Evolutionary conservation across 257 asterid species (phyloP), one percentile per base, ranked within the genome.

Genomic region (Nyctanthes arbortristis): DNA sequence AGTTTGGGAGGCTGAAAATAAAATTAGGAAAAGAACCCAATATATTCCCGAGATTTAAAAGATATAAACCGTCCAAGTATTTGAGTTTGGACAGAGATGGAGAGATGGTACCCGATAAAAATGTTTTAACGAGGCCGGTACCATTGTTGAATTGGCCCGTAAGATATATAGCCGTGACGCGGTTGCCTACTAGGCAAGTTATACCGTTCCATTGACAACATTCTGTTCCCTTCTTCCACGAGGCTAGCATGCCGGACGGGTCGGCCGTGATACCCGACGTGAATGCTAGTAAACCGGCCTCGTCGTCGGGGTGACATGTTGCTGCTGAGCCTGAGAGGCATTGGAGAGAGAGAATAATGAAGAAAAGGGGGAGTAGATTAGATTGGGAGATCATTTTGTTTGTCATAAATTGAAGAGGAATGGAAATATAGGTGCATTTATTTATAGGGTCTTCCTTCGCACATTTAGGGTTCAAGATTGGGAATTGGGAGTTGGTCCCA

Each of bases 151-250:
- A 78, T 47, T 56, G 82, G 14, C 84, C 90, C 0, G 0, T 4
- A 31, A 84, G 75, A 4, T 34, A 0, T 0, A 91, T 7, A 5
- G 80, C 45, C 0, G 87, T 84, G 83, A 91, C 94, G 55, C 97
- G 90, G 64, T 32, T 57, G 4, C 63, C 74, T 5, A 34, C 25
- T 22, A 6, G 69, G 82, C 97, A 91, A 5, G 84, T 40, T 39
- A 91, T 37, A 28, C 92, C 89, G 2, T 8, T 2, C 96, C 96
- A 91, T 18, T 80, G 39, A 84, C 96, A 91, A 72, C 97, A 91
- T 69, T 88, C 87, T 0, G 96, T 80, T 70, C 96, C 97, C 14
- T 82, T 68, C 31, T 69, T 88, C 97, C 97, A 91, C 0, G 84
- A 64, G 63, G 79, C 0, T 0, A 91, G 94, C 57, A 77, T 65